These are phyloP conservation scores for Aaosphaeria pasadenensis DNA, from an alignment of 2,329 filamentous ascomycete genomes.

Conservation along the genomic window DNA sequence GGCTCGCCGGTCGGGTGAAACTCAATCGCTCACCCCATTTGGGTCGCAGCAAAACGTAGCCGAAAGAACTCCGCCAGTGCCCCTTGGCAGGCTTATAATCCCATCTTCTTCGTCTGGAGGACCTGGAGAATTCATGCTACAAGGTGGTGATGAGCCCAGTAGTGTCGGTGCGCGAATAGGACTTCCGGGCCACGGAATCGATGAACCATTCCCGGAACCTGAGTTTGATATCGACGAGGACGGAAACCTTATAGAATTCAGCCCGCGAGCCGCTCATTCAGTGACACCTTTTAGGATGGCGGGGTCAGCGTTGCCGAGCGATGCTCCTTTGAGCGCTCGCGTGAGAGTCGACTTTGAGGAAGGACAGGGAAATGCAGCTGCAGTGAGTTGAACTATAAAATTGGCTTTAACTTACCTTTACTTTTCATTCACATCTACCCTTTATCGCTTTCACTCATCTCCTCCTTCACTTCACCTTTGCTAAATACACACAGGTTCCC, in stretches of 20 bases:
- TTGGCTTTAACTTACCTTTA: neutral
- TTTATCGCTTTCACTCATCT: neutral
- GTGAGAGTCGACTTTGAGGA: conserved; percentile 45
- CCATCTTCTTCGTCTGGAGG: conserved; percentile 47
- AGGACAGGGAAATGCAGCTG: conserved; percentile 24
- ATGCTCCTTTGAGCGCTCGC: conserved; percentile 36
- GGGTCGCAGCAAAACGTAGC: conserved; percentile 23
- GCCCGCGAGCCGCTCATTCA: conserved; percentile 6
- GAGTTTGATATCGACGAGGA: conserved; percentile 61
- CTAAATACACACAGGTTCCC: conserved; percentile 10
- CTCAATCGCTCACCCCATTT: conserved; percentile 38
- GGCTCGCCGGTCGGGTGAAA: conserved; percentile 30
- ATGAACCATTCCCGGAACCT: conserved; percentile 43
- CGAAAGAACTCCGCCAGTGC: conserved; percentile 9
- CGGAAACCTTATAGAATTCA: conserved; percentile 55
- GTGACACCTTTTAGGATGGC: conserved; percentile 12
- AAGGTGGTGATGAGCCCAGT: conserved; percentile 42
- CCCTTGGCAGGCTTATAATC: conserved; percentile 41
- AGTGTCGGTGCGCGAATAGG: conserved; percentile 23
- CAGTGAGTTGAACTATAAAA: conserved; percentile 33
- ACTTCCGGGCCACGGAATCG: conserved; percentile 39
- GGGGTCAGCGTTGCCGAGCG: conserved; percentile 15
- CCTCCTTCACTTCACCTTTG: neutral
- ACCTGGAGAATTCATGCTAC: conserved; percentile 38
- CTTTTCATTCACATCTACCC: neutral